Percentiles rank a stretch among this genome's conserved stretches.
Conservation (phyloP, 2,329 filamentous ascomycete species). For the Pyrenophora teres region DNA sequence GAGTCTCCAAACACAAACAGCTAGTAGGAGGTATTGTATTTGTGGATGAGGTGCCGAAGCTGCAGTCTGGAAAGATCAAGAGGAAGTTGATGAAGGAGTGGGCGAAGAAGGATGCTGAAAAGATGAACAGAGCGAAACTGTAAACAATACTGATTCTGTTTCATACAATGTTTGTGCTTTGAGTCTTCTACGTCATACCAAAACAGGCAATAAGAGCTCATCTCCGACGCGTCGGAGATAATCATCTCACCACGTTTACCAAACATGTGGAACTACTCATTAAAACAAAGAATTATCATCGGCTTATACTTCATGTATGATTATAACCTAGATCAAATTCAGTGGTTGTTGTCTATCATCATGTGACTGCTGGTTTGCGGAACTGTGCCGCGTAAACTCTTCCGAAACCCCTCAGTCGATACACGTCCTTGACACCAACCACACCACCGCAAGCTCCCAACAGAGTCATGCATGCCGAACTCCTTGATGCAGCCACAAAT, state of each 20-base stretch:
- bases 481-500: constrained; percentile 4
- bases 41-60: constrained; percentile 62
- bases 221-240: no score
- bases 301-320: no score
- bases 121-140: constrained; percentile 35
- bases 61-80: constrained; percentile 63
- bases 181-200: no score
- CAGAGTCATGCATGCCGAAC: constrained; percentile 12
- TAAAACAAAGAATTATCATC: no score
- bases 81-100: constrained; percentile 62
- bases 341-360: no score
- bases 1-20: constrained; percentile 59
- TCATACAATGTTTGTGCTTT: no score
- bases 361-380: not conserved
- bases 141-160: constrained; percentile 3
- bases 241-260: no score
- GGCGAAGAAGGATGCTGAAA: constrained; percentile 59
- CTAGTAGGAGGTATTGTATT: constrained; percentile 60
- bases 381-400: constrained; percentile 2
- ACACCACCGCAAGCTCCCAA: constrained; percentile 13
- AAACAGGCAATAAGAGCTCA: no score
- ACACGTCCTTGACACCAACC: not conserved
- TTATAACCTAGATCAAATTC: no score
- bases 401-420: constrained; percentile 3
- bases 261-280: no score